Evolutionary conservation across 805 yeast genomes (phyloP).

Genomic region (Candida argentea): DNA sequence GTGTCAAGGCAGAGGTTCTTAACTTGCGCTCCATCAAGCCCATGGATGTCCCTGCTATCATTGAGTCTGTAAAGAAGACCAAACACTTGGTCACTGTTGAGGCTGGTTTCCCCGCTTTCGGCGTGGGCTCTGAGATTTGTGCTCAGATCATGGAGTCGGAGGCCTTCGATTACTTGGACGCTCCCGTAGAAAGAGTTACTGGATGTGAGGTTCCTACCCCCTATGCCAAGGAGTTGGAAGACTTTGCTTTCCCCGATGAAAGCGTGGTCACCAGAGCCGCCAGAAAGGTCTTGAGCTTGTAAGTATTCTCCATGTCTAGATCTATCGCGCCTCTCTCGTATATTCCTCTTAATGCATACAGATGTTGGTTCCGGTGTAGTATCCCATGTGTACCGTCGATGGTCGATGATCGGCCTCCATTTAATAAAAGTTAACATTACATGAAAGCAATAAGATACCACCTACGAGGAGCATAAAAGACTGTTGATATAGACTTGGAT

Average conservation of each 20-base stretch:
- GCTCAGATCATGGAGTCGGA: slow-evolving; percentile 98
- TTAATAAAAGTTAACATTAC: slow-evolving; percentile 1
- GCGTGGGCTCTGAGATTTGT: slow-evolving; percentile 96
- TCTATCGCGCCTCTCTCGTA: too few relatives aligned
- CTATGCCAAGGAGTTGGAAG: slow-evolving; percentile 91
- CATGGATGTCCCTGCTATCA: slow-evolving; percentile 77
- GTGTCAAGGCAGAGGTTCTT: slow-evolving; percentile 85
- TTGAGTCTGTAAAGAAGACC: slow-evolving; percentile 89
- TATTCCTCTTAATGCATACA: background rate
- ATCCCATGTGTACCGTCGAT: background rate
- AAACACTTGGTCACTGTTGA: slow-evolving; percentile 94
- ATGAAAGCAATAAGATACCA: too few relatives aligned
- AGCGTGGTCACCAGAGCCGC: slow-evolving; percentile 82
- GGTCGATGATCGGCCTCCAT: background rate
- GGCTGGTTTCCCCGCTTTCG: slow-evolving; percentile 96
- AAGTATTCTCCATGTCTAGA: slow-evolving; percentile 10
- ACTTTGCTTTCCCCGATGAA: slow-evolving; percentile 96
- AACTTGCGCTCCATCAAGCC: slow-evolving; percentile 97
- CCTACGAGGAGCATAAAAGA: too few relatives aligned
- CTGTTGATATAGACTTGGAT: too few relatives aligned
- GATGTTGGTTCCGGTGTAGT: background rate
- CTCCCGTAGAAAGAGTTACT: slow-evolving; percentile 97
- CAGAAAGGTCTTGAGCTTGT: slow-evolving; percentile 68
- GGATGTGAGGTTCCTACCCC: slow-evolving; percentile 99
- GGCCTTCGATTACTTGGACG: slow-evolving; percentile 96